A percentile compares a stretch with the other conserved stretches of the same genome.
phyloP scores from a whole-genome alignment of 139 green algal species.

The Gonium pectorale region DNA sequence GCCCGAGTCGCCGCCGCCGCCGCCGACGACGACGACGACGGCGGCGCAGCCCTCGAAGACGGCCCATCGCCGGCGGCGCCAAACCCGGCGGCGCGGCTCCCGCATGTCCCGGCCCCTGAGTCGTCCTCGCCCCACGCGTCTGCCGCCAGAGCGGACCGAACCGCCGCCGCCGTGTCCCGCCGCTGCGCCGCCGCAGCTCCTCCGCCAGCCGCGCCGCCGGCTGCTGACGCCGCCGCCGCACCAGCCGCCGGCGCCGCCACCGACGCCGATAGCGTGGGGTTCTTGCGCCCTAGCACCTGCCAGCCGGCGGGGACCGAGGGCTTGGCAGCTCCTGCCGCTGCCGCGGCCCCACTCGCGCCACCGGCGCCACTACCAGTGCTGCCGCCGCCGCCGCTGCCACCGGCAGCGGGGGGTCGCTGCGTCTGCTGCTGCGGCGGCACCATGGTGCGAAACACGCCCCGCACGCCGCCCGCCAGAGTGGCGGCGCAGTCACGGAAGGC shows the following conservation, averaged over 20 bases:
- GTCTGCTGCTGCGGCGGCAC: constrained; percentile 22
- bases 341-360: background rate
- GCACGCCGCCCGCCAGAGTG: constrained; percentile 63
- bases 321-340: background rate
- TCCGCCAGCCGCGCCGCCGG: too few species aligned
- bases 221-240: background rate
- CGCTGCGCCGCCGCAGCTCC: too few species aligned
- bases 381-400: background rate
- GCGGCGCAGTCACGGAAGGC: constrained; percentile 46
- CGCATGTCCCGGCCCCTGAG: background rate
- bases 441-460: constrained; percentile 58
- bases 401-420: constrained; percentile 15
- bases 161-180: background rate
- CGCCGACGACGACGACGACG: background rate
- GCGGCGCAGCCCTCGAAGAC: background rate
- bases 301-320: background rate
- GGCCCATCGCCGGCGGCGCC: background rate
- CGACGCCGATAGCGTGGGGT: background rate
- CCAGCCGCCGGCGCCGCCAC: background rate
- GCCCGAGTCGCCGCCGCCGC: background rate
- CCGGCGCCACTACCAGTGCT: constrained; percentile 2
- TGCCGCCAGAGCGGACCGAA: background rate
- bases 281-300: constrained; percentile 17
- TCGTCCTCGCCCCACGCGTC: constrained; percentile 14
- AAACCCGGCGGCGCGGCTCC: background rate